Base-by-base conservation (phyloP, 768 basidiomycete genomes). In the Boletellus emodensis region DNA sequence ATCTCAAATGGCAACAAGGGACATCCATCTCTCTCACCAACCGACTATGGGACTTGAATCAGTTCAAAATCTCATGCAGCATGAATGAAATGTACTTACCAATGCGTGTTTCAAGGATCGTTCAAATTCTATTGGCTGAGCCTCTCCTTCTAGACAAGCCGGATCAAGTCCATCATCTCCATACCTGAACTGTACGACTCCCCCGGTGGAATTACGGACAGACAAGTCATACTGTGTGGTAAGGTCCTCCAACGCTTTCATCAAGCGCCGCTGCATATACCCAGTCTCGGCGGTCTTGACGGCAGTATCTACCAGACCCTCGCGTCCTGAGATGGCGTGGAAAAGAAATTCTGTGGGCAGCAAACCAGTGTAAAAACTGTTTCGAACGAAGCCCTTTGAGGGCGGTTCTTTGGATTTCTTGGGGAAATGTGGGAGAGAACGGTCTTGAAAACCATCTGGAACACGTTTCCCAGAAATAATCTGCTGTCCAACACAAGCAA, bases 281-380 rank as follows among this genome's bases (percentile, higher is more conserved):
- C 96, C 96, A 1, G 96, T 99, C 70, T 99, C 96, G 13, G 96
- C 96, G 0, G 96, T 99, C 73, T 99, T 99, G 71, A 99, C 96
- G 22, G 96, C 96, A 0, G 96, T 99, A 72, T 99, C 96, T 62
- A 99, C 95, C 46, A 99, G 72, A 71, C 96, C 96, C 73, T 98
- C 96, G 61, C 96, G 87, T 51, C 96, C 96, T 13, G 94, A 96
- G 59, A 99, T 97, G 48, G 96, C 96, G 71, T 99, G 96, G 76
- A 98, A 98, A 46, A 99, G 67, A 73, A 99, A 99, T 64, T 99
- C 96, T 15, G 94, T 94, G 0, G 96, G 89, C 0, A 80, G 75
- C 32, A 99, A 73, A 10, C 96, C 96, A 6, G 86, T 85, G 70
- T 85, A 98, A 77, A 98, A 99, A 67, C 90, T 93, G 67, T 97